A percentile compares a stretch with the other conserved stretches of the same genome.
Conservation (phyloP, 768 basidiomycete species). For the Tremella mesenterica region DNA sequence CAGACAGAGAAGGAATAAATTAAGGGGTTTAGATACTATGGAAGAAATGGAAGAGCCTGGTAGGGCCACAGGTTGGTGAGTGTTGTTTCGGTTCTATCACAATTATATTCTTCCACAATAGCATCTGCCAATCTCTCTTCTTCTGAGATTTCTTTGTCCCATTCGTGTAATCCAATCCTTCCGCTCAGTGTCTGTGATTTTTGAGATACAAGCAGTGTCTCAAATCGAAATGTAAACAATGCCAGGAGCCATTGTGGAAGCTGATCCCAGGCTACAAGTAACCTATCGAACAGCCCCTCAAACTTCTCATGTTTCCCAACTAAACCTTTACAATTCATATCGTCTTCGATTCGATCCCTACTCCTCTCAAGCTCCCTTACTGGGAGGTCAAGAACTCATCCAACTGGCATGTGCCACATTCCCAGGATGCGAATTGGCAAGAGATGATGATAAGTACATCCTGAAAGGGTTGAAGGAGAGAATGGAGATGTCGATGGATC, state of each 20-base stretch:
- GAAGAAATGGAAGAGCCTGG: constrained; percentile 35
- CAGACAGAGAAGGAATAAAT: constrained; percentile 36
- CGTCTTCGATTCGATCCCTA: constrained; percentile 33
- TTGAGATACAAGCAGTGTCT: background rate
- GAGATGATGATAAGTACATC: constrained; percentile 33
- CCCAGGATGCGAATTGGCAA: constrained; percentile 31
- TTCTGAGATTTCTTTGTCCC: background rate
- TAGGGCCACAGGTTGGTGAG: constrained; percentile 34
- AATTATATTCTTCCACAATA: too few relatives aligned
- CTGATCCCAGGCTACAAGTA: constrained; percentile 31
- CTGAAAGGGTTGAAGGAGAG: constrained; percentile 28
- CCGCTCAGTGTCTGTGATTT: background rate
- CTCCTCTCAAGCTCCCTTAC: constrained; percentile 14
- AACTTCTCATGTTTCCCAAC: constrained; percentile 18
- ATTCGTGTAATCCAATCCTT: background rate
- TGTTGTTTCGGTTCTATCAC: too few relatives aligned
- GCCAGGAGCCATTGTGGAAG: too few relatives aligned
- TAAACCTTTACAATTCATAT: constrained; percentile 31
- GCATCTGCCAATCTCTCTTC: background rate
- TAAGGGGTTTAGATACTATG: constrained; percentile 30
- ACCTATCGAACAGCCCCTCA: constrained; percentile 21
- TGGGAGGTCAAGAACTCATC: constrained; percentile 37
- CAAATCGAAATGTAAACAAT: background rate
- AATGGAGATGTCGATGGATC: constrained; percentile 25
- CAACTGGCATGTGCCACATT: constrained; percentile 36